Base-by-base conservation (phyloP, 2,329 filamentous ascomycete genomes). In the Aspergillus spinulosporus region DNA sequence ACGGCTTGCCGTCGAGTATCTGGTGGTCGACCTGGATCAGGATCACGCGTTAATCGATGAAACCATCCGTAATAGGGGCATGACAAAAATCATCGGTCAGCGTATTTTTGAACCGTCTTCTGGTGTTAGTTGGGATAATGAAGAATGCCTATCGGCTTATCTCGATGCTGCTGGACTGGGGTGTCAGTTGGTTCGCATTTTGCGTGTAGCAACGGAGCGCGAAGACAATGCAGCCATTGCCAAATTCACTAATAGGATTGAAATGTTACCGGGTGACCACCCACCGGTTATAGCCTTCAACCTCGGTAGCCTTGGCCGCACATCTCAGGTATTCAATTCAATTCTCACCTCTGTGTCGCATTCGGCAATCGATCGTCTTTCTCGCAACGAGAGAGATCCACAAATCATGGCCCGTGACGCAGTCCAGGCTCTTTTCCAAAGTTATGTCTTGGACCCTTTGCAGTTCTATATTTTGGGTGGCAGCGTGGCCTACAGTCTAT, bases 301-400 rank as follows among this genome's bases (percentile, higher is more conserved):
- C 36, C 60, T 73, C 9, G 73, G 74, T 7, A 63, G 64, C 5
- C 62, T 76, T 12, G 75, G 75, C 39, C 72, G 74, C 12, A 77
- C 74, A 8, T 76, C 75, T n/a, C 75, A 77, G 56, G 68, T 77
- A 1, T 74, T 76, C 58, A 77, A 77, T 56, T 68, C 68, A 3
- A 72, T 70, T 11, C 60, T 77, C 47, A 77, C 74, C 5, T 66
- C 68, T 2, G 74, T 77, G n/a, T 74, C 71, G 3, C 75, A 77
- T 52, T 67, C 72, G 14, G 71, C 70, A 4, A 71, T 76, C 49
- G 63, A 63, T 28, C 63, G 61, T 8, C 50, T 52, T 5, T 46
- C 49, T 4, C 59, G 63, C 26, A 64, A 68, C 44, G 62, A 61
- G 45, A 59, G 62, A 5, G 70, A 74, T 51, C 66, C 73, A 7